A percentile compares a stretch with the other conserved stretches of the same genome.
These are phyloP conservation scores for Diplocarpon mali DNA, from an alignment of 2,329 filamentous ascomycete genomes.

Conservation along the genomic window DNA sequence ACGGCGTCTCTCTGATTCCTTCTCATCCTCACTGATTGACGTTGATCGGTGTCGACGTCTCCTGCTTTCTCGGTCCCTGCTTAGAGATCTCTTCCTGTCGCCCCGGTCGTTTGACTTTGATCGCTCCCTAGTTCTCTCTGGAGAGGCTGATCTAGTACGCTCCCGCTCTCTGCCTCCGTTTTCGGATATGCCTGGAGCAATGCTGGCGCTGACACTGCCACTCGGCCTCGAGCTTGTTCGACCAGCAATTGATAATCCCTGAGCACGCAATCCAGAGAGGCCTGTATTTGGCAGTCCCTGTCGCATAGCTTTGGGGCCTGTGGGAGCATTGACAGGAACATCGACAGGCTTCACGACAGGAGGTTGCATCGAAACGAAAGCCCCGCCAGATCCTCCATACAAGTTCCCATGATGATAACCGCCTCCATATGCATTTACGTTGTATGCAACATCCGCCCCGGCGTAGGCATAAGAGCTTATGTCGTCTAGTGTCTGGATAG, in stretches of 20 bases:
- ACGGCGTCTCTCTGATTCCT: constrained; percentile 24
- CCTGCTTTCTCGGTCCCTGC: constrained; percentile 21
- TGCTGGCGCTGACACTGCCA: constrained; percentile 20
- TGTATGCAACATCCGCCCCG: constrained; percentile 42
- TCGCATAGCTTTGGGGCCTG: constrained; percentile 88
- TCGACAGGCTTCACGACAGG: constrained; percentile 27
- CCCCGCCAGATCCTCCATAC: constrained; percentile 28
- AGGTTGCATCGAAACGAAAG: constrained; percentile 28
- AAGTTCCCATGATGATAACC: constrained; percentile 28
- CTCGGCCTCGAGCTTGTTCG: constrained; percentile 21
- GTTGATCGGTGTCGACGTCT: constrained; percentile 25
- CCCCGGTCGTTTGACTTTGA: constrained; percentile 4
- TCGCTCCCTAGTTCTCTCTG: constrained; percentile 23
- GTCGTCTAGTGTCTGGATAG: constrained; percentile 27
- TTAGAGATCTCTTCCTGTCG: constrained; percentile 8
- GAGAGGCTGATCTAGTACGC: constrained; percentile 20
- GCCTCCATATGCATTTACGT: constrained; percentile 21
- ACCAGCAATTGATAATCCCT: constrained; percentile 29
- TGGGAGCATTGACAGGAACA: constrained; percentile 64
- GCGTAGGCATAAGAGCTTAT: constrained; percentile 37
- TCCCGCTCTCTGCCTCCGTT: constrained; percentile 18
- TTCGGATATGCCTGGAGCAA: constrained; percentile 17
- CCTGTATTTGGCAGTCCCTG: constrained; percentile 78
- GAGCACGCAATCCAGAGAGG: constrained; percentile 47
- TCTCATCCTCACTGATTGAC: constrained; percentile 24